Conservation (phyloP, 371 early-diverging fungal species). For the Catenaria anguillulae region DNA sequence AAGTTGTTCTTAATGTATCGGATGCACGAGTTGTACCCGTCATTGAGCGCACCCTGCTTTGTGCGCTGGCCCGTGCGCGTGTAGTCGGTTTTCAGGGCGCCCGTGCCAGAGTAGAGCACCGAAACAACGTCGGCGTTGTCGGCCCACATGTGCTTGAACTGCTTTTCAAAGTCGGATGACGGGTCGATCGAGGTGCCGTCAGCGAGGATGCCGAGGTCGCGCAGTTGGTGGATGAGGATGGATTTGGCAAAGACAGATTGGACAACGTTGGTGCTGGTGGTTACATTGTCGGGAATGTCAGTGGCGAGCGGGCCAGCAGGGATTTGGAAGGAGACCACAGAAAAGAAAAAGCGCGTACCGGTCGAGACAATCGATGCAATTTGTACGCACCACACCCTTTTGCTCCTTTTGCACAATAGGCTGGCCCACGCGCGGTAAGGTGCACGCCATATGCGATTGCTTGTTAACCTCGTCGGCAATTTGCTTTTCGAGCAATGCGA, state of each 20-base stretch:
- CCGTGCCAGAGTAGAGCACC: conserved; percentile 92
- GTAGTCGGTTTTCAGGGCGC: conserved; percentile 94
- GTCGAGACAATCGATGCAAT: conserved; percentile 99
- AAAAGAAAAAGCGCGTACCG: too few relatives aligned
- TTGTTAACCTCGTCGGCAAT: conserved; percentile 44
- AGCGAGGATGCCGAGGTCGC: conserved; percentile 40
- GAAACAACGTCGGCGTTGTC: conserved; percentile 97
- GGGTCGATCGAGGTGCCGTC: conserved; percentile 39
- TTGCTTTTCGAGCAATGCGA: conserved; percentile 56
- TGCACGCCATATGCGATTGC: conserved; percentile 37
- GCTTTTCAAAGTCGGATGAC: not conserved
- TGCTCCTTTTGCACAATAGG: conserved; percentile 36
- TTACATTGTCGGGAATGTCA: too few relatives aligned
- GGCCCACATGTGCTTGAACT: conserved; percentile 66
- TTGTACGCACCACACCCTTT: conserved; percentile 78
- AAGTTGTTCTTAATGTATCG: conserved; percentile 89
- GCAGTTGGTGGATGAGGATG: conserved; percentile 47
- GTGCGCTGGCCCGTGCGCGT: conserved; percentile 85
- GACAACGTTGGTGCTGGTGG: conserved; percentile 8
- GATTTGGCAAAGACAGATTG: conserved; percentile 9
- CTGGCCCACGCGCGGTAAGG: not conserved
- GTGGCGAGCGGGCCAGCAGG: too few relatives aligned
- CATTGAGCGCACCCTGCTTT: conserved; percentile 62
- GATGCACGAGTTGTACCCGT: conserved; percentile 60
- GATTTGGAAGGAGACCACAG: conserved; percentile 15